These are phyloP conservation scores for Heterobasidion irregulare DNA, from an alignment of 1,284 basidiomycete species.

Conservation along the genomic window DNA sequence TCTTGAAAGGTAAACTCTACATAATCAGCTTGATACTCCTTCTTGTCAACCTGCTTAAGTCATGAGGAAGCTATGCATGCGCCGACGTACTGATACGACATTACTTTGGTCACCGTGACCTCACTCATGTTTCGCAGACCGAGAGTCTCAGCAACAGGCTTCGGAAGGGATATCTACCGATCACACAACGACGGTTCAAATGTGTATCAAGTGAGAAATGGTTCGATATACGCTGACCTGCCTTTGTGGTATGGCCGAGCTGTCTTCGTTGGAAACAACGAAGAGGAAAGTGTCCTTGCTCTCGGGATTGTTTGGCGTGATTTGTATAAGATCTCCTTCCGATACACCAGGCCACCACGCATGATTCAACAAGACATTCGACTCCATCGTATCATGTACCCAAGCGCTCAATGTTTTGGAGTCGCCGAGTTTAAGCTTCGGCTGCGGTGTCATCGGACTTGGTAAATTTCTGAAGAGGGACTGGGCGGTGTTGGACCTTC, in stretches of 20 bases:
- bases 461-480: constrained; percentile 39
- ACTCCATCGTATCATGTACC: constrained; percentile 68
- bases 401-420: constrained; percentile 54
- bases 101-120: constrained; percentile 61
- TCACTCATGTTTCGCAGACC: constrained; percentile 65
- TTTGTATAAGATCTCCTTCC: constrained; percentile 63
- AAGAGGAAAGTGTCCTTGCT: constrained; percentile 53
- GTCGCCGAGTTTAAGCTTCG: constrained; percentile 52
- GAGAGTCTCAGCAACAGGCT: constrained; percentile 60
- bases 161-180: constrained; percentile 62
- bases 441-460: constrained; percentile 27
- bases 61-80: constrained; percentile 3
- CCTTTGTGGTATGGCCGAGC: constrained; percentile 47
- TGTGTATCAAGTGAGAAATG: background rate
- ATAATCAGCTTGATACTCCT: constrained; percentile 64
- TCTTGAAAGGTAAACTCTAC: constrained; percentile 88
- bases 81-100: constrained; percentile 7
- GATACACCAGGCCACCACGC: constrained; percentile 66
- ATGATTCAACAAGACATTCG: constrained; percentile 58
- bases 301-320: constrained; percentile 36
- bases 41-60: constrained; percentile 51
- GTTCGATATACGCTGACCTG: constrained; percentile 34
- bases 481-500: constrained; percentile 65
- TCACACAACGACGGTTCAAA: background rate
- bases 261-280: constrained; percentile 55